Percentiles rank a stretch among this genome's conserved stretches.
Conservation (phyloP, 257 asterid genomes). For the Solanum chmielewskii region DNA sequence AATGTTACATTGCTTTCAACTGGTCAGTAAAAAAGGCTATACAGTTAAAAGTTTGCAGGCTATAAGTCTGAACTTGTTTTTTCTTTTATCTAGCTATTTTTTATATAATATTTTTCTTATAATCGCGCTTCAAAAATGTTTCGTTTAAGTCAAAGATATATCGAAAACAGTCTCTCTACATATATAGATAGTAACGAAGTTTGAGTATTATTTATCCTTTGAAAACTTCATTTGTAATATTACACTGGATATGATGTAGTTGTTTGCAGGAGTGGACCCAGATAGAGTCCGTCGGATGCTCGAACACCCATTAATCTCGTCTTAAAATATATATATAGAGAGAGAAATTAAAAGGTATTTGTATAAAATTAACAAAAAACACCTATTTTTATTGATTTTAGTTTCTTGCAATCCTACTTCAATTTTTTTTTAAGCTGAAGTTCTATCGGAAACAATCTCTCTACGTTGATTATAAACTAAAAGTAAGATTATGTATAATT, state of each 20-base stretch:
- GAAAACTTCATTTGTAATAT: neutral
- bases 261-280: neutral
- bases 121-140: neutral
- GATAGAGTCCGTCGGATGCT: too few species aligned
- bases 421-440: neutral
- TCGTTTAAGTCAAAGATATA: neutral
- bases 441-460: neutral
- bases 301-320: too few species aligned
- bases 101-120: neutral
- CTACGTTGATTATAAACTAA: neutral
- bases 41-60: neutral
- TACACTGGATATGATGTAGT: neutral
- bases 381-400: too few species aligned
- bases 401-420: neutral
- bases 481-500: neutral
- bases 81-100: neutral
- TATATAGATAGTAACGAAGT: neutral
- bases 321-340: too few species aligned
- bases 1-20: neutral
- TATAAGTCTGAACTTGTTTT: neutral
- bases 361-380: too few species aligned
- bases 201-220: neutral
- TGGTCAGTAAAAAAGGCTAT: neutral
- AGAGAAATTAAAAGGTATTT: too few species aligned
- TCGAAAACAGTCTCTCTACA: fast-evolving